Conservation (phyloP, 225 moss, liverwort and hornwort species). For the Physcomitrellopsis africana region DNA sequence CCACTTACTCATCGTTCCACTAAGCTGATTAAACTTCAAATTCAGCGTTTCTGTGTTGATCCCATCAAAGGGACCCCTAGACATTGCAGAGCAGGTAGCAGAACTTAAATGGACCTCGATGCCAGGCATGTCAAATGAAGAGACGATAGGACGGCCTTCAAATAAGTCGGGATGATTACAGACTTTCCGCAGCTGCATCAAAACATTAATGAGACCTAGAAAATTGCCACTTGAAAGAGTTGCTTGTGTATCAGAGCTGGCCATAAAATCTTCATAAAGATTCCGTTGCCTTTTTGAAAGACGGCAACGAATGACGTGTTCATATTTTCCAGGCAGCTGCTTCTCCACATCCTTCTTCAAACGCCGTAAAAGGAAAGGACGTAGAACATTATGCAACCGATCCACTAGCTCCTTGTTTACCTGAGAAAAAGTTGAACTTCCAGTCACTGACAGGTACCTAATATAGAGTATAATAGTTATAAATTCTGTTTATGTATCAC, state of each 20-base stretch:
- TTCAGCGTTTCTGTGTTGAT: constrained; percentile 61
- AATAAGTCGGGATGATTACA: constrained; percentile 99
- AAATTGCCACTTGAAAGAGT: constrained; percentile 96
- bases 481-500: not conserved
- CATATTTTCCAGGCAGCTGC: constrained; percentile 96
- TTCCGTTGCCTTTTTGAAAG: constrained; percentile 97
- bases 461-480: not conserved
- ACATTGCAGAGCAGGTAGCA: constrained; percentile 59
- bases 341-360: constrained; percentile 99
- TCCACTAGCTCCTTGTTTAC: constrained; percentile 98
- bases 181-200: constrained; percentile 98
- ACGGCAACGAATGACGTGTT: constrained; percentile 91
- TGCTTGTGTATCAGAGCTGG: constrained; percentile 96
- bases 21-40: constrained; percentile 51
- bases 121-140: constrained; percentile 93
- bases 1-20: constrained; percentile 73
- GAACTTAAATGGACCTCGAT: constrained; percentile 84
- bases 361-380: constrained; percentile 90
- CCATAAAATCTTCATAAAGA: constrained; percentile 98
- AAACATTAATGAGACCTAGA: constrained; percentile 93
- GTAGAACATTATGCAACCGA: constrained; percentile 93
- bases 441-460: not conserved
- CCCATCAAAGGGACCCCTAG: constrained; percentile 46
- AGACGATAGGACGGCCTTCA: constrained; percentile 97
- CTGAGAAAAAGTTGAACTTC: constrained; percentile 22